Evolutionary conservation across 148 eudicot genomes (phyloP), one percentile per base, ranked within the genome.

Genomic region (Oxyria digyna): DNA sequence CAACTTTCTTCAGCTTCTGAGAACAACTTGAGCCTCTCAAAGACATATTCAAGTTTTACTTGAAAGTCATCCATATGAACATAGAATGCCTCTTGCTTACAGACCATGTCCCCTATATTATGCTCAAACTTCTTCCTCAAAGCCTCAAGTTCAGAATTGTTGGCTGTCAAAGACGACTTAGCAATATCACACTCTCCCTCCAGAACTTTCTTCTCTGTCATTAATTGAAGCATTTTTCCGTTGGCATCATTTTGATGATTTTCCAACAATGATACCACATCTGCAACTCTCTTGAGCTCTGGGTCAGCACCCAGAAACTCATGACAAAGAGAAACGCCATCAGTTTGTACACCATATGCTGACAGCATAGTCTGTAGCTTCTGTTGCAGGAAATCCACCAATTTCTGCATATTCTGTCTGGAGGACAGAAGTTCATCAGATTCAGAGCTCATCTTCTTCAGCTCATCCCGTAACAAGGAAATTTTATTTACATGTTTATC

Each of bases 1-100:
- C 73, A 75, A 13, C 76, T 85, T 68, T 80, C 88, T 76, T 91
- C 96, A 48, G 70, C 78, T 68, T 84, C 89, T 17, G 83, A 84
- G 77, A 77, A 79, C 68, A 45, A 32, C 67, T 76, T 74, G 67
- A 88, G 77, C 73, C 76, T 88, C 69, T 77, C 77, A 73, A 79
- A 77, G 59, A 87, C 74, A 62, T 79, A 75, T 67, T 87, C 89
- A 65, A 85, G 80, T 52, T 82, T 79, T 73, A 62, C 67, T 69
- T 85, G 87, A 84, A 94, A 85, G 73, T 80, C 85, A 35, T 70
- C 85, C 54, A 80, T 80, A 43, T 85, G 78, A 52, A 72, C 69
- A 74, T 73, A 73, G 24, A 91, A 82, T 17, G 48, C 49, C 76
- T 83, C 86, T 45, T 88, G 33, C 75, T 80, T 85, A 72, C 74